Evolutionary conservation across 106 monocot species (phyloP).

Genomic region (Apostasia shenzhenica): DNA sequence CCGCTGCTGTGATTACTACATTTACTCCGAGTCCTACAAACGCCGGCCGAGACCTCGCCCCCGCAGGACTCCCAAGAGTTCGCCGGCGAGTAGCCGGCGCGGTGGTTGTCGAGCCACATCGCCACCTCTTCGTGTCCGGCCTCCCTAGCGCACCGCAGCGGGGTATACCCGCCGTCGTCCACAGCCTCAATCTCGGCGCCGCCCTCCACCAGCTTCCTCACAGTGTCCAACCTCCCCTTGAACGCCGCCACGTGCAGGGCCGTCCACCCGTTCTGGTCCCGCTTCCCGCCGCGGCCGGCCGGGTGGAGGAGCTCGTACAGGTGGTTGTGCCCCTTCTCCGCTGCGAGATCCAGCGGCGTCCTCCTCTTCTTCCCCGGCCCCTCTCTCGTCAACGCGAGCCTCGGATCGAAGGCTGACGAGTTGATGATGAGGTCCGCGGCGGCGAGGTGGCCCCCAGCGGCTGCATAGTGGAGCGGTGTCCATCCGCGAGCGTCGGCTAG

Average conservation of each 20-base stretch:
- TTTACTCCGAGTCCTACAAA: background rate
- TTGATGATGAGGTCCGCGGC: constrained; percentile 11
- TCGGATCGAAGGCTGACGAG: constrained; percentile 7
- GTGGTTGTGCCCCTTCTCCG: constrained; percentile 13
- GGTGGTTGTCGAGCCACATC: constrained; percentile 10
- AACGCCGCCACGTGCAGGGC: constrained; percentile 30
- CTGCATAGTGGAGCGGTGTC: constrained; percentile 38
- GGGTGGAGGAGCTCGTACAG: constrained; percentile 16
- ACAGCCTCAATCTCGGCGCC: constrained; percentile 18
- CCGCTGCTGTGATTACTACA: background rate
- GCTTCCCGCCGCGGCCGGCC: background rate
- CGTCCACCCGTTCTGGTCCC: constrained; percentile 42
- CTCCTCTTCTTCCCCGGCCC: background rate
- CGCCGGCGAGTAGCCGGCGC: constrained; percentile 2
- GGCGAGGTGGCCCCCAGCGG: constrained; percentile 4
- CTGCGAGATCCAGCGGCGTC: constrained; percentile 25
- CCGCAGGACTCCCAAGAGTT: background rate
- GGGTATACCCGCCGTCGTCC: constrained; percentile 29
- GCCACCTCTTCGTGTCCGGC: constrained; percentile 20
- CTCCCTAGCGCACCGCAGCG: constrained; percentile 25
- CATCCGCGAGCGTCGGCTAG: constrained; percentile 26
- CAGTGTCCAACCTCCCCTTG: constrained; percentile 19
- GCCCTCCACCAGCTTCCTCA: constrained; percentile 10
- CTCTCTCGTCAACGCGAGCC: constrained; percentile 8
- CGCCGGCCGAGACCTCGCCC: background rate